Conservation (phyloP, 768 basidiomycete genomes). For the Boletus tylopilopsis region DNA sequence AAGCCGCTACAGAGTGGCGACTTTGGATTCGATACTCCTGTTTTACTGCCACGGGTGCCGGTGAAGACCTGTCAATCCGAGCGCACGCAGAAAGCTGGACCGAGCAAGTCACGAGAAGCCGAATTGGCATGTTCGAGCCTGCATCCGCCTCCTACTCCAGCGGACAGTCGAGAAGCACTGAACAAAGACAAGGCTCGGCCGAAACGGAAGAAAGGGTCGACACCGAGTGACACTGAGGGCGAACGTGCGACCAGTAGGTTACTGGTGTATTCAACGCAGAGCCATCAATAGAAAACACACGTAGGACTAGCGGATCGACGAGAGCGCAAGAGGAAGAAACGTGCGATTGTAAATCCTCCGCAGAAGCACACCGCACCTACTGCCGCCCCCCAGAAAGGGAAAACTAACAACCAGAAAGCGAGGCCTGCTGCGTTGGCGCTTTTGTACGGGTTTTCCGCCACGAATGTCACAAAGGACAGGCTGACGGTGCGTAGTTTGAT, state of each 20-base stretch:
- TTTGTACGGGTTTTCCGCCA: constrained; percentile 35
- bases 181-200: constrained; percentile 22
- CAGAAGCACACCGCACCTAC: constrained; percentile 5
- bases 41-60: constrained; percentile 46
- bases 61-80: constrained; percentile 9
- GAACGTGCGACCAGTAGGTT: constrained; percentile 37
- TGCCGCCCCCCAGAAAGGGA: constrained; percentile 11
- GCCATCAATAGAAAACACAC: too few relatives aligned
- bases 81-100: neutral
- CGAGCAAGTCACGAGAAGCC: neutral
- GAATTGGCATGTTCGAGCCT: neutral
- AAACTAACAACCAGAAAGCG: constrained; percentile 12
- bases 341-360: constrained; percentile 42
- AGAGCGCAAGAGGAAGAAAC: constrained; percentile 57
- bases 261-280: too few relatives aligned
- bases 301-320: constrained; percentile 64
- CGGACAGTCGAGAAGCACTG: neutral
- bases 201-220: constrained; percentile 19
- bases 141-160: too few relatives aligned
- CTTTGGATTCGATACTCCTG: constrained; percentile 50
- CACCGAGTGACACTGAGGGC: constrained; percentile 25
- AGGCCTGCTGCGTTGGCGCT: constrained; percentile 31
- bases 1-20: constrained; percentile 10
- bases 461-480: constrained; percentile 35
- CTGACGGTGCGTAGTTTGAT: constrained; percentile 29